Conservation (phyloP, 2,329 filamentous ascomycete genomes). For the Fonsecaea erecta region DNA sequence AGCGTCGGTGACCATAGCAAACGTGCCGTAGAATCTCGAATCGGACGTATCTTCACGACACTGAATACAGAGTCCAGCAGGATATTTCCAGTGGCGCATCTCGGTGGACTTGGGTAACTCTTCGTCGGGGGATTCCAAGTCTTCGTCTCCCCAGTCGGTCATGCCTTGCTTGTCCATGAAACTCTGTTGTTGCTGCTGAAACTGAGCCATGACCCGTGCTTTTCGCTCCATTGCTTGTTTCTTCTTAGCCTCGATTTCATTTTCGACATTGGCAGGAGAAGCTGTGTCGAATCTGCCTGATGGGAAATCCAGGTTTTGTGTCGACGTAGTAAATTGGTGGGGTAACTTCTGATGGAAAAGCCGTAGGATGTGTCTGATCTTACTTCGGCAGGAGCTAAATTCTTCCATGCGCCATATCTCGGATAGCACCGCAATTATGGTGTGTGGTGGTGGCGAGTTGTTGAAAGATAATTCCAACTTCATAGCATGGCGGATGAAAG, state of each 20-base stretch:
- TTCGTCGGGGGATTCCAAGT: conserved; percentile 67
- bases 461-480: conserved; percentile 47
- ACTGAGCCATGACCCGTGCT: conserved; percentile 94
- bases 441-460: conserved; percentile 48
- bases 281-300: conserved; percentile 80
- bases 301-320: conserved; percentile 63
- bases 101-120: conserved; percentile 58
- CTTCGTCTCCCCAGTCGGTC: conserved; percentile 85
- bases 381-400: conserved; percentile 81
- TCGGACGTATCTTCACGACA: conserved; percentile 97
- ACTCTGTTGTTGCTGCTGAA: conserved; percentile 94
- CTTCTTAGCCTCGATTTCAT: conserved; percentile 77
- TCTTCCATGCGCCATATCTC: conserved; percentile 67
- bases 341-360: conserved; percentile 84
- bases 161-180: conserved; percentile 89
- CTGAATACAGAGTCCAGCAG: conserved; percentile 88
- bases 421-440: conserved; percentile 59
- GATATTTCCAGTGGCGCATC: conserved; percentile 85
- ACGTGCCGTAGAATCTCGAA: conserved; percentile 85
- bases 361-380: conserved; percentile 81
- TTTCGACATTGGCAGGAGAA: conserved; percentile 71
- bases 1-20: conserved; percentile 86
- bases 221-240: conserved; percentile 87
- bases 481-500: conserved; percentile 75
- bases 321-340: conserved; percentile 70